Evolutionary conservation across 1,139 yeast species (phyloP).

Genomic region (Suhomyces ambrosiae): DNA sequence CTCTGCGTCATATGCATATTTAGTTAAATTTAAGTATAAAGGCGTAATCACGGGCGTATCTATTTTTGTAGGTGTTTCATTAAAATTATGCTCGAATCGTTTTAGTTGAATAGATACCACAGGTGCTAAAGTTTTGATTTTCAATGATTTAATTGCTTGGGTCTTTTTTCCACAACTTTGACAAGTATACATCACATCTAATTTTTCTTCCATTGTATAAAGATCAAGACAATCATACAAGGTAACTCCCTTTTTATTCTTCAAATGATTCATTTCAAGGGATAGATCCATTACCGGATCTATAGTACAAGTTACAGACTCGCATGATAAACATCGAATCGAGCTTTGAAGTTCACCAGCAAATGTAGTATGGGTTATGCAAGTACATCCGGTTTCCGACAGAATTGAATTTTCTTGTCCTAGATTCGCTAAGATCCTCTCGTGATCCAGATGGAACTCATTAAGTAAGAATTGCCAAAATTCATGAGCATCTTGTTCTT

Average conservation of each 20-base stretch:
- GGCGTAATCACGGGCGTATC: slow-evolving; percentile 78
- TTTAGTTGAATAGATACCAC: slow-evolving; percentile 84
- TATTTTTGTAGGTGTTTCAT: slow-evolving; percentile 66
- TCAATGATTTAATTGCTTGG: slow-evolving; percentile 69
- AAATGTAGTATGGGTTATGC: slow-evolving; percentile 81
- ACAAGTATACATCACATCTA: slow-evolving; percentile 77
- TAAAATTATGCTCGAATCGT: slow-evolving; percentile 73
- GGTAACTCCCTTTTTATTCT: slow-evolving; percentile 31
- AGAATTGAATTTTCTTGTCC: slow-evolving; percentile 4
- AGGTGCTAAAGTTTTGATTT: slow-evolving; percentile 69
- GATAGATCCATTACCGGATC: slow-evolving; percentile 94
- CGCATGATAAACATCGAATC: slow-evolving; percentile 73
- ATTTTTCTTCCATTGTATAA: slow-evolving; percentile 74
- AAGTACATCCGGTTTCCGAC: slow-evolving; percentile 50
- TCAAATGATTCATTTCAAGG: slow-evolving; percentile 56
- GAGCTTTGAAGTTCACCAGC: slow-evolving; percentile 75
- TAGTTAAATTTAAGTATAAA: slow-evolving; percentile 65
- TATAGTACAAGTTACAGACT: slow-evolving; percentile 61
- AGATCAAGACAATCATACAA: slow-evolving; percentile 69
- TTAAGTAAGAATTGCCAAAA: slow-evolving; percentile 89
- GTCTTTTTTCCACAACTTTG: slow-evolving; percentile 61
- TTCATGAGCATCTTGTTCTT: slow-evolving; percentile 98
- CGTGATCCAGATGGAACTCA: slow-evolving; percentile 69
- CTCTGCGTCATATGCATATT: slow-evolving; percentile 50
- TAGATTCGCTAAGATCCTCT: slow-evolving; percentile 25